Evolutionary conservation across 768 basidiomycete species (phyloP).

Genomic region (Brasilioporus rufonigricans): DNA sequence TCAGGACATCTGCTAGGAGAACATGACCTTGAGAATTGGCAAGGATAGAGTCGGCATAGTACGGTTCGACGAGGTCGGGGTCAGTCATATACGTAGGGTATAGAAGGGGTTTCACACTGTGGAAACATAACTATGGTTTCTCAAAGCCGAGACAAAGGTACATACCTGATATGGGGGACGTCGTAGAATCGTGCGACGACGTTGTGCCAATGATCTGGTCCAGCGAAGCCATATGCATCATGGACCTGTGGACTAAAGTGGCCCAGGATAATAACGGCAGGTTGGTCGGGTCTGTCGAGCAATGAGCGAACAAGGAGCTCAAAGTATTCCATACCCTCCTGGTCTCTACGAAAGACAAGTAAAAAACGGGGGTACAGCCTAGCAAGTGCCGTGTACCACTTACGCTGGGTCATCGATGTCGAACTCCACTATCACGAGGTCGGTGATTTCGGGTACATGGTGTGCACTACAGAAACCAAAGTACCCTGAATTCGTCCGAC

Average conservation of each 20-base stretch:
- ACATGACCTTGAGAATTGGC: constrained; percentile 80
- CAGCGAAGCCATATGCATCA: constrained; percentile 74
- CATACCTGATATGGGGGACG: constrained; percentile 81
- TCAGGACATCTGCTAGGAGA: constrained; percentile 85
- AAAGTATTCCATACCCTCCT: constrained; percentile 75
- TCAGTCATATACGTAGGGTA: constrained; percentile 81
- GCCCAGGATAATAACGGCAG: constrained; percentile 91
- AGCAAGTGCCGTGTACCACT: constrained; percentile 31
- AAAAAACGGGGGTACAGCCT: not conserved
- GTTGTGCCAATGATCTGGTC: constrained; percentile 88
- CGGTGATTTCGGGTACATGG: constrained; percentile 91
- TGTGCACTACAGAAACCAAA: constrained; percentile 93
- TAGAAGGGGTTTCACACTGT: constrained; percentile 74
- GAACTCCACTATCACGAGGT: constrained; percentile 93
- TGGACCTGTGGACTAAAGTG: constrained; percentile 91
- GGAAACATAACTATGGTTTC: not conserved
- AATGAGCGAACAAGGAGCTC: constrained; percentile 92
- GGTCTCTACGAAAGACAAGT: constrained; percentile 45
- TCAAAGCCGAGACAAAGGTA: not conserved
- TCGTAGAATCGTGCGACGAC: constrained; percentile 97
- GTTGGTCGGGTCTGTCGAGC: constrained; percentile 85
- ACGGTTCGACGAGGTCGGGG: constrained; percentile 61
- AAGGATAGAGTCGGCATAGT: constrained; percentile 82
- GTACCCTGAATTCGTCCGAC: constrained; percentile 88
- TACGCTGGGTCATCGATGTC: constrained; percentile 88